Conservation (phyloP, 2,329 filamentous ascomycete species). For the Neonectria neomacrospora region DNA sequence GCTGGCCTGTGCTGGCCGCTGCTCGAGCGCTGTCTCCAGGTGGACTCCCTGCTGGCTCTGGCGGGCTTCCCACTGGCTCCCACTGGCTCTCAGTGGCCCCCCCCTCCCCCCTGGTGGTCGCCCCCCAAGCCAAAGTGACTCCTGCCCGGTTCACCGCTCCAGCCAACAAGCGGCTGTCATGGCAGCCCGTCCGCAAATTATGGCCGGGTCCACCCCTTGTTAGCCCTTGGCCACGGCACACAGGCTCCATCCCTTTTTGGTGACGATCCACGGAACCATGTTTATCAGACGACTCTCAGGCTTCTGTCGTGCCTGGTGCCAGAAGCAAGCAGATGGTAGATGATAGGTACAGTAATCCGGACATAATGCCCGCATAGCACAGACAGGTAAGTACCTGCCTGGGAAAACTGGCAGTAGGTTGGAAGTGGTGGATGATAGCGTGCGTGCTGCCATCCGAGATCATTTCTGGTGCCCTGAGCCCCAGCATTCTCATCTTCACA, state of each 20-base stretch:
- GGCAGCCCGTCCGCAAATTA: slow-evolving; percentile 26
- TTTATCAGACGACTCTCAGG: slow-evolving; percentile 42
- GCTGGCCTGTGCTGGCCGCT: neutral
- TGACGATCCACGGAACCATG: slow-evolving; percentile 42
- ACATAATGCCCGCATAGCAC: neutral
- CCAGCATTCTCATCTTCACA: neutral
- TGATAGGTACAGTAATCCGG: neutral
- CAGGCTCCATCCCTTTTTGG: slow-evolving; percentile 17
- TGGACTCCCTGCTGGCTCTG: slow-evolving; percentile 20
- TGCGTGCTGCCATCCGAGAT: neutral
- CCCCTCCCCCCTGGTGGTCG: slow-evolving; percentile 1
- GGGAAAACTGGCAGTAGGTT: neutral
- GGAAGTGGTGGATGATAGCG: neutral
- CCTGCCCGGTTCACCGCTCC: slow-evolving; percentile 30
- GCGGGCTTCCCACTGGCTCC: slow-evolving; percentile 15
- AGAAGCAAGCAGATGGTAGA: neutral
- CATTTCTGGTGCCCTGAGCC: neutral
- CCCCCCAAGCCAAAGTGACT: slow-evolving; percentile 20
- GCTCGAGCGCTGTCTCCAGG: slow-evolving; percentile 2
- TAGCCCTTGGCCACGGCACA: slow-evolving; percentile 13
- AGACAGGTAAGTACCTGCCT: neutral
- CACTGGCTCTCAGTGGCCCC: neutral
- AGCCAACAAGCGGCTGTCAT: slow-evolving; percentile 26
- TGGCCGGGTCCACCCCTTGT: slow-evolving; percentile 13
- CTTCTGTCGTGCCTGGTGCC: slow-evolving; percentile 13